Evolutionary conservation across 495 filamentous ascomycete species (phyloP).

Genomic region (Darksidea phi): DNA sequence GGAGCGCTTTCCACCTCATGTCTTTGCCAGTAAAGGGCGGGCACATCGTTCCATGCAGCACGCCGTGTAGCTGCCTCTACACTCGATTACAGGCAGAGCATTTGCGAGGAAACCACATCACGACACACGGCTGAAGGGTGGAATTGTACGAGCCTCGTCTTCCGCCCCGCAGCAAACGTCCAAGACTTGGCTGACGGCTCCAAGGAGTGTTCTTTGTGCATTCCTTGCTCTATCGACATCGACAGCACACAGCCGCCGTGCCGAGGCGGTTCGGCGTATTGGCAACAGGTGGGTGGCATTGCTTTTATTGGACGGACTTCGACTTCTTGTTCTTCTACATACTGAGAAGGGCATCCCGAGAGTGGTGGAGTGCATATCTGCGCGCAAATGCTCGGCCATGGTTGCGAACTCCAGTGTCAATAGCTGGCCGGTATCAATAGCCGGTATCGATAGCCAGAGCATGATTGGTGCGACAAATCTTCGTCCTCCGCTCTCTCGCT

Average conservation of each 20-base stretch:
- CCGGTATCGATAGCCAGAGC: too few relatives aligned
- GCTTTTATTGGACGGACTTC: too few relatives aligned
- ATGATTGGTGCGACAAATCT: too few relatives aligned
- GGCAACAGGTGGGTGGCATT: too few relatives aligned
- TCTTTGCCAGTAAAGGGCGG: constrained; percentile 2
- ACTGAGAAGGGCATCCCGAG: too few relatives aligned
- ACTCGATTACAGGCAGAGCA: background rate
- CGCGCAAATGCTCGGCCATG: too few relatives aligned
- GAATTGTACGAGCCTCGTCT: too few relatives aligned
- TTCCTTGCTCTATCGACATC: constrained; percentile 7
- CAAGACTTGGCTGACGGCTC: background rate
- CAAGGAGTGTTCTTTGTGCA: constrained; percentile 11
- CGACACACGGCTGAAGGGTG: background rate
- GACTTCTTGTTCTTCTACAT: too few relatives aligned
- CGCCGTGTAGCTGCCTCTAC: background rate
- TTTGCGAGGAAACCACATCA: background rate
- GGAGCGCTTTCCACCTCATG: constrained; percentile 15
- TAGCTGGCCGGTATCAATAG: too few relatives aligned
- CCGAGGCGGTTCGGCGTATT: constrained; percentile 15
- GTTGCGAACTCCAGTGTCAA: too few relatives aligned
- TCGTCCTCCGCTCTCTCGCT: too few relatives aligned
- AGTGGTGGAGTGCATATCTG: too few relatives aligned
- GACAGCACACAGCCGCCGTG: constrained; percentile 21
- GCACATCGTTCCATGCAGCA: constrained; percentile 10
- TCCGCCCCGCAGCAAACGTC: background rate